Conservation (phyloP, 306 rosid species). For the Sophora flavescens region DNA sequence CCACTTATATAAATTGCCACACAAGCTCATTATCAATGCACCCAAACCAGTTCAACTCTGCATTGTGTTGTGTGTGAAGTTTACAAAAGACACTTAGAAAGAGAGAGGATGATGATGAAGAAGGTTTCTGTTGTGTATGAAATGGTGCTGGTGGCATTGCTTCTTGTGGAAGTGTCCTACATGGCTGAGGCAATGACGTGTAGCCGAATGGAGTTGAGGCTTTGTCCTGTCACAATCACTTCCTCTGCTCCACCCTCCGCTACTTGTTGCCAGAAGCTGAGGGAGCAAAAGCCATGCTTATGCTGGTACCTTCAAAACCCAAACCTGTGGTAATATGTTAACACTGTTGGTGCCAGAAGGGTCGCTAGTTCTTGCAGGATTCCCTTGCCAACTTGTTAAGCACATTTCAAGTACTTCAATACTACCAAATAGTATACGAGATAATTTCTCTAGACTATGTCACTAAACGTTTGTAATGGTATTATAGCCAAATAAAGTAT, state of each 20-base stretch:
- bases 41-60: not conserved
- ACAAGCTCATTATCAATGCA: not conserved
- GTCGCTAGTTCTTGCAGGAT: conserved; percentile 55
- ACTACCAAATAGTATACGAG: too few relatives aligned
- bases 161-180: conserved; percentile 24
- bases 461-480: too few relatives aligned
- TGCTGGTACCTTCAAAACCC: conserved; percentile 70
- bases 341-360: conserved; percentile 51
- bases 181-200: conserved; percentile 60
- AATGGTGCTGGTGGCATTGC: conserved; percentile 37
- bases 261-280: conserved; percentile 61
- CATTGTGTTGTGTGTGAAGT: not conserved
- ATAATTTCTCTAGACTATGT: too few relatives aligned
- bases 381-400: conserved; percentile 53
- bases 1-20: conserved; percentile 22
- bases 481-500: too few relatives aligned
- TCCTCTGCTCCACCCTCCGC: conserved; percentile 12
- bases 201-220: conserved; percentile 18
- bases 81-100: not conserved
- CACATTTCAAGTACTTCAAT: too few relatives aligned
- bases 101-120: conserved; percentile 8
- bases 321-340: conserved; percentile 45
- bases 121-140: conserved; percentile 30
- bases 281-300: conserved; percentile 65
- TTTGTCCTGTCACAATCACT: conserved; percentile 56